Evolutionary conservation across 2,329 filamentous ascomycete species (phyloP), one percentile per base, ranked within the genome.

Genomic region (Thelonectria blattea): DNA sequence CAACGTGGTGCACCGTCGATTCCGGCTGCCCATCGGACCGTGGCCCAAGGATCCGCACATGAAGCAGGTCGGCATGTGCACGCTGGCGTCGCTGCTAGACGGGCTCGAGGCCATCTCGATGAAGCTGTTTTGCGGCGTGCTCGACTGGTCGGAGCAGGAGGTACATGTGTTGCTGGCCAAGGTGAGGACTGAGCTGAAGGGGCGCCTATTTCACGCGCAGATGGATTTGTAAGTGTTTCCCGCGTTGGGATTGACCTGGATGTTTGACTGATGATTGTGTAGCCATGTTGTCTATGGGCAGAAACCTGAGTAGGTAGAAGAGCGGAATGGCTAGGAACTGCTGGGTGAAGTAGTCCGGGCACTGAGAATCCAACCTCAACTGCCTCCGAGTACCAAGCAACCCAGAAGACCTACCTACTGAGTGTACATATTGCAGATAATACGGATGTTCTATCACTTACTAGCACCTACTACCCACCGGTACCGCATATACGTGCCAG

Each of bases 31-130:
- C 0, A 69, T 74, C 10, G 75, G 75, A 0, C 66, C 73, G 0
- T 80, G 78, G 78, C 63, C 77, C 3, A 76, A 74, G 56, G 73
- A 75, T 34, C 59, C 62, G 1, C 57, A 54, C 2, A 64, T 67
- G 20, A 69, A 76, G 49, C 71, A 77, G 34, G 67, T 78, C 3
- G 76, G 76, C 3, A 46, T 62, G 60, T 62, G 60, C 39, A 62
- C 62, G n/a, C 42, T 64, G 6, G 60, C 55, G 12, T 56, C 62
- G 30, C 52, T 39, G 1, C 17, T 64, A 1, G 50, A 64, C 1
- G 60, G 62, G 0, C 53, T 64, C 2, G 62, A 64, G 27, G 56
- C 39, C 0, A 56, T 62, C 12, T 62, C 60, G 0, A 15, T 60
- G 15, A 51, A 46, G 5, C n/a, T 60, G 7, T 62, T 62, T 41